Evolutionary conservation across 192 early-diverging fungal genomes (phyloP).

Genomic region (Coemansia sp.): DNA sequence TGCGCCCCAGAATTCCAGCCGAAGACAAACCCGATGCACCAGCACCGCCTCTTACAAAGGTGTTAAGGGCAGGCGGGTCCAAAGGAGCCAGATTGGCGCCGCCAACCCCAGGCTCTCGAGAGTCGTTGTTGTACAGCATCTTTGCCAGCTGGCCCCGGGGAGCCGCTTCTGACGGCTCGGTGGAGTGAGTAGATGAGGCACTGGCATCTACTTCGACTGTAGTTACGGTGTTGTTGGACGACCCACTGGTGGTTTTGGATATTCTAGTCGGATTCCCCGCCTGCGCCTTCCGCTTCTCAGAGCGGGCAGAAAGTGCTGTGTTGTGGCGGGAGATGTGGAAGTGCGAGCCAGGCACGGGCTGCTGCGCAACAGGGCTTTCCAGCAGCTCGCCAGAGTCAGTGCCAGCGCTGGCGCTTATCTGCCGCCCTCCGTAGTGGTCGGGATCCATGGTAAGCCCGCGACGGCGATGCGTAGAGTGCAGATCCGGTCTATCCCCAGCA

Average conservation of each 20-base stretch:
- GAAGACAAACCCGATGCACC: background rate
- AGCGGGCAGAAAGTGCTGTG: constrained; percentile 13
- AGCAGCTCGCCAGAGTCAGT: background rate
- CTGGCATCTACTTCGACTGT: constrained; percentile 30
- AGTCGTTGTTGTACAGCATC: constrained; percentile 35
- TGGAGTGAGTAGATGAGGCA: constrained; percentile 11
- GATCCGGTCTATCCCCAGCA: background rate
- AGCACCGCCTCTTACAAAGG: background rate
- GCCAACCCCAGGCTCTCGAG: background rate
- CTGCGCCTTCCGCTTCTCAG: background rate
- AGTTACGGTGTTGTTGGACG: constrained; percentile 21
- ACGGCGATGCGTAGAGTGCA: constrained; percentile 18
- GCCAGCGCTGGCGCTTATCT: constrained; percentile 5
- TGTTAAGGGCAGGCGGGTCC: background rate
- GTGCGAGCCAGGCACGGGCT: constrained; percentile 19
- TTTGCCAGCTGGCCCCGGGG: constrained; percentile 37
- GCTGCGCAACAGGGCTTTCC: constrained; percentile 1
- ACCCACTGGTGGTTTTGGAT: constrained; percentile 25
- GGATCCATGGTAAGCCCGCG: constrained; percentile 44
- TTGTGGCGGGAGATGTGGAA: constrained; percentile 36
- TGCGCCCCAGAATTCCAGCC: constrained; percentile 10
- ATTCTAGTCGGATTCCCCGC: constrained; percentile 6
- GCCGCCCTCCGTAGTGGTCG: constrained; percentile 18
- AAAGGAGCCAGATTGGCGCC: background rate
- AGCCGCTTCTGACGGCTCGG: background rate